A percentile compares a stretch with the other conserved stretches of the same genome.
These are phyloP conservation scores for Mortierella sp. DNA, from an alignment of 371 early-diverging fungal species.

Conservation along the genomic window DNA sequence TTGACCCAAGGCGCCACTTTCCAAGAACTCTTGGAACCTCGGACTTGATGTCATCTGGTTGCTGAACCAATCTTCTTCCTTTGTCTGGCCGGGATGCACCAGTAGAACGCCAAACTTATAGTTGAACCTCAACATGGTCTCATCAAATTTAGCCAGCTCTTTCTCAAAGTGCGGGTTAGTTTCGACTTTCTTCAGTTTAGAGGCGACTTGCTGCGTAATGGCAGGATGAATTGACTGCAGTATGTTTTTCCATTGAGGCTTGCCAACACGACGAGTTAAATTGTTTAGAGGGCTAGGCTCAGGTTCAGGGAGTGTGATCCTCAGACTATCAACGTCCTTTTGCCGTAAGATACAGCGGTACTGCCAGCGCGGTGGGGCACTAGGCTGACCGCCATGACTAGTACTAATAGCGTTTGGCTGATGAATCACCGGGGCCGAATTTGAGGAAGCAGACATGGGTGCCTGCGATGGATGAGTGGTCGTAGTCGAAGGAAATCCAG, in stretches of 20 bases:
- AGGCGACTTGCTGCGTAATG: constrained; percentile 58
- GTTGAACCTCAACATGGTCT: constrained; percentile 58
- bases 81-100: constrained; percentile 75
- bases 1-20: constrained; percentile 73
- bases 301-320: constrained; percentile 50
- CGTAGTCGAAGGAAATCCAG: not conserved
- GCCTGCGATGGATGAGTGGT: not conserved
- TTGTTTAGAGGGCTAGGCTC: constrained; percentile 47
- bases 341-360: constrained; percentile 55
- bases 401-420: not conserved
- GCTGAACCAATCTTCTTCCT: constrained; percentile 83
- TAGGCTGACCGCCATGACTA: constrained; percentile 1
- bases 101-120: constrained; percentile 88
- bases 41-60: constrained; percentile 71
- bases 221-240: constrained; percentile 60
- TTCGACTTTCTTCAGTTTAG: constrained; percentile 66
- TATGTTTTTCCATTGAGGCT: constrained; percentile 61
- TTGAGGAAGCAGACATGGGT: not conserved
- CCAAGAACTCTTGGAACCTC: constrained; percentile 73
- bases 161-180: constrained; percentile 47
- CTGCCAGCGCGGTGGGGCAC: constrained; percentile 37
- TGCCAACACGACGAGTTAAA: constrained; percentile 53
- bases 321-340: constrained; percentile 47
- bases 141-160: constrained; percentile 66
- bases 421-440: not conserved